phyloP scores from a whole-genome alignment of 257 asterid species.

The Solanum raphanifolium region DNA sequence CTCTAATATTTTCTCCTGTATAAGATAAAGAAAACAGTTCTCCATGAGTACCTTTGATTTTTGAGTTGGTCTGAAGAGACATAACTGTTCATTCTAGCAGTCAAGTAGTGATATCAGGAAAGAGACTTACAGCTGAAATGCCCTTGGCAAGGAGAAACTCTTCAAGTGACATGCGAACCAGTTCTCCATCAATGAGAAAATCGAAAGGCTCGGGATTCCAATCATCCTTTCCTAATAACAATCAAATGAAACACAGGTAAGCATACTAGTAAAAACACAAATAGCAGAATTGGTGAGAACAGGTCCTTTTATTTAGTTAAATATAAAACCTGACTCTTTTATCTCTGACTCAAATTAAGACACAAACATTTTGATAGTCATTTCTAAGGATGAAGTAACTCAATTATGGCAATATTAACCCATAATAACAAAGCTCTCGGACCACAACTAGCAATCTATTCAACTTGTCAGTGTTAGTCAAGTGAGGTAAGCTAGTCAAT shows the following conservation, averaged over 20 bases:
- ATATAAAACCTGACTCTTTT: not conserved
- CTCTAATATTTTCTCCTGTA: conserved; percentile 81
- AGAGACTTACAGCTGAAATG: conserved; percentile 66
- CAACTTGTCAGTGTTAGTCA: not conserved
- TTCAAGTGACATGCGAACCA: conserved; percentile 81
- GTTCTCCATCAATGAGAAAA: conserved; percentile 77
- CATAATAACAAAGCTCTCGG: not conserved
- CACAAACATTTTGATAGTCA: not conserved
- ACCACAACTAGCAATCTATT: not conserved
- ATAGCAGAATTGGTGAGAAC: not conserved
- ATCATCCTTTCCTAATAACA: conserved; percentile 41
- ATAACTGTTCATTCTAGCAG: not conserved
- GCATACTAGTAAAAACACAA: not conserved
- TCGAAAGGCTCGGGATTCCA: conserved; percentile 77
- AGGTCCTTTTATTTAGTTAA: not conserved
- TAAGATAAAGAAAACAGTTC: not conserved
- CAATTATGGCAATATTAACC: not conserved
- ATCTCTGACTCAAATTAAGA: not conserved
- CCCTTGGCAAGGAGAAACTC: conserved; percentile 90
- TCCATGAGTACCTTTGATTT: not conserved
- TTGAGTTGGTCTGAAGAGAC: not conserved
- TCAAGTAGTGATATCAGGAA: not conserved
- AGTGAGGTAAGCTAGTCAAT: not conserved
- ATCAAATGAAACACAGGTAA: not conserved
- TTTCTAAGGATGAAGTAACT: not conserved